These are phyloP conservation scores for Aspergillus jensenii DNA, from an alignment of 2,329 filamentous ascomycete species.

Conservation along the genomic window DNA sequence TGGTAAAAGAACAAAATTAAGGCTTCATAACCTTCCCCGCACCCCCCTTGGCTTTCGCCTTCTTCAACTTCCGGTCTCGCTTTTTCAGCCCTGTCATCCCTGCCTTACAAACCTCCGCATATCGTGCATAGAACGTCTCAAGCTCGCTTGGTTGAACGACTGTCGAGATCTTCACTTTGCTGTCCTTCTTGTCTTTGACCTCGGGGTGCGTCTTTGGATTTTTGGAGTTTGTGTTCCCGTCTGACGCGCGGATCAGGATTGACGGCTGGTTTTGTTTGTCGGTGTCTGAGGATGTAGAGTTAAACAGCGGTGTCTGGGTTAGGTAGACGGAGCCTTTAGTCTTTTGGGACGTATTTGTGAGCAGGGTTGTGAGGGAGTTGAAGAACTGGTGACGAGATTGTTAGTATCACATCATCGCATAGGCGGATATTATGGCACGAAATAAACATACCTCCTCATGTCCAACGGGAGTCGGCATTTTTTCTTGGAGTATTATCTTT, in stretches of 20 bases:
- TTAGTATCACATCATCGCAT: neutral
- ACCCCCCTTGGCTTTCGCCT: constrained; percentile 60
- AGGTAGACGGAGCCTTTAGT: constrained; percentile 46
- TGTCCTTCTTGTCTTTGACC: constrained; percentile 30
- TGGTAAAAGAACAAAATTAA: constrained; percentile 10
- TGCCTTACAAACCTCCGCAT: constrained; percentile 86
- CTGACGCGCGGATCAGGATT: constrained; percentile 78
- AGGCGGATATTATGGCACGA: neutral
- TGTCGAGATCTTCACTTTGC: constrained; percentile 75
- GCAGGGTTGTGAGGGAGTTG: constrained; percentile 38
- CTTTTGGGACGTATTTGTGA: constrained; percentile 39
- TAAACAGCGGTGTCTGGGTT: constrained; percentile 42
- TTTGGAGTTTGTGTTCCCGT: constrained; percentile 63
- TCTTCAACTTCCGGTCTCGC: constrained; percentile 78
- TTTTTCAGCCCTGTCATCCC: constrained; percentile 92
- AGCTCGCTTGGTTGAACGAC: constrained; percentile 74
- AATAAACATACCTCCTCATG: constrained; percentile 41
- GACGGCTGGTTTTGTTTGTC: constrained; percentile 55
- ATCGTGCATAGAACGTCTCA: constrained; percentile 77
- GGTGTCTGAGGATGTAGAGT: constrained; percentile 9
- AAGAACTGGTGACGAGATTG: constrained; percentile 39
- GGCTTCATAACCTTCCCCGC: constrained; percentile 33
- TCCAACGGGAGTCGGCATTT: constrained; percentile 38
- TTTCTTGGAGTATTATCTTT: neutral
- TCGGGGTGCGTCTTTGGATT: constrained; percentile 38